These are phyloP conservation scores for Populus simonii DNA, from an alignment of 345 rosid species.

Conservation along the genomic window DNA sequence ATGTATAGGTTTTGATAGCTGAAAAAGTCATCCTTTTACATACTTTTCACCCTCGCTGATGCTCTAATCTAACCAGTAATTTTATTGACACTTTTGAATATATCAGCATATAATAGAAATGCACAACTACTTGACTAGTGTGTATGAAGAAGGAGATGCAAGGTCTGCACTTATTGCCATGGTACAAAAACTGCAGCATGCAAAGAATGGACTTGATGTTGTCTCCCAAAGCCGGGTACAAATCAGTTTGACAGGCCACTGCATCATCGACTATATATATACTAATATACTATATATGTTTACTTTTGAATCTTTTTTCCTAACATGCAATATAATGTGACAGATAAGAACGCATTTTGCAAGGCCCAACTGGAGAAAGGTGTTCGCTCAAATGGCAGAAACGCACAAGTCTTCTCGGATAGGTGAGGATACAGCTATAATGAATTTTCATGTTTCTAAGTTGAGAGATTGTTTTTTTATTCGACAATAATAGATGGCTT, in stretches of 20 bases:
- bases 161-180: slow-evolving; percentile 88
- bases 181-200: slow-evolving; percentile 93
- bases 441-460: too few species aligned
- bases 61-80: background rate
- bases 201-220: slow-evolving; percentile 85
- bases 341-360: slow-evolving; percentile 96
- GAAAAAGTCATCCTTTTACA: background rate
- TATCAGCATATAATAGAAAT: slow-evolving; percentile 80
- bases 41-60: background rate
- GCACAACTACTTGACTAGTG: slow-evolving; percentile 97
- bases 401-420: slow-evolving; percentile 62
- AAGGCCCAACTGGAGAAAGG: slow-evolving; percentile 94
- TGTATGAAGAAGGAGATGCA: slow-evolving; percentile 97
- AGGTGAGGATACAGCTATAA: slow-evolving; percentile 33
- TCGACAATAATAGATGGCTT: too few species aligned
- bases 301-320: background rate
- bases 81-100: background rate
- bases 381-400: slow-evolving; percentile 58
- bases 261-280: background rate
- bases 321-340: slow-evolving; percentile 2
- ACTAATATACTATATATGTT: background rate
- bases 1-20: slow-evolving; percentile 26
- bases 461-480: too few species aligned
- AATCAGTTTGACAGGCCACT: background rate
- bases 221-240: slow-evolving; percentile 90